Conservation (phyloP, 306 rosid species). For the Crataegus laevigata region DNA sequence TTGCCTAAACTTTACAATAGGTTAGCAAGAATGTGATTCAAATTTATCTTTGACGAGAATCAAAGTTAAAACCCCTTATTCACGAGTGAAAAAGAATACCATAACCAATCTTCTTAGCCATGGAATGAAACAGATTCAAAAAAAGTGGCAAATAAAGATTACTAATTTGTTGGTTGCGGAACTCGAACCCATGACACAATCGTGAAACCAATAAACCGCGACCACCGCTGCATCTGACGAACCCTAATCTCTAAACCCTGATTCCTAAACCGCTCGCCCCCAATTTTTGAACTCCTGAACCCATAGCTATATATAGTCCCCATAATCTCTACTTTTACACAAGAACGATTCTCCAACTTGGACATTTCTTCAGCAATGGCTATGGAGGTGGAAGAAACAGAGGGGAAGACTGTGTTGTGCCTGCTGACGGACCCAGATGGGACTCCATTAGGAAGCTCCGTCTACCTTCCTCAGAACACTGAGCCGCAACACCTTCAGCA, state of each 20-base stretch:
- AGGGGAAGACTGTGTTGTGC: slow-evolving; percentile 56
- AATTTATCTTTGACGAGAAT: too few species aligned
- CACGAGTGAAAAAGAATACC: too few species aligned
- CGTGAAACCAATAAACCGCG: neutral
- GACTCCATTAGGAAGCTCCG: slow-evolving; percentile 45
- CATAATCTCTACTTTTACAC: neutral
- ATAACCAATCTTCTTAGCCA: too few species aligned
- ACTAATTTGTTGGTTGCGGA: neutral
- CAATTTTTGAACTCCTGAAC: neutral
- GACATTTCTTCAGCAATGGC: neutral
- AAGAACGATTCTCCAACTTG: neutral
- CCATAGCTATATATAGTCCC: neutral
- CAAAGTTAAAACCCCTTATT: too few species aligned
- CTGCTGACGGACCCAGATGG: slow-evolving; percentile 70
- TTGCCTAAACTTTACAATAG: too few species aligned
- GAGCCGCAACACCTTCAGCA: slow-evolving; percentile 71
- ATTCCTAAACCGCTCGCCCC: neutral
- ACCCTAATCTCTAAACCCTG: too few species aligned
- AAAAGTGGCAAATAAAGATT: too few species aligned
- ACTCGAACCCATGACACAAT: neutral
- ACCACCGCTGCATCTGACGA: neutral
- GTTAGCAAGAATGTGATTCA: too few species aligned
- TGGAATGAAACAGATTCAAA: too few species aligned
- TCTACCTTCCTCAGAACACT: slow-evolving; percentile 64
- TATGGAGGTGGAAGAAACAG: neutral